phyloP scores from a whole-genome alignment of 1,284 basidiomycete species.

The Hypsizygus ulmarius region DNA sequence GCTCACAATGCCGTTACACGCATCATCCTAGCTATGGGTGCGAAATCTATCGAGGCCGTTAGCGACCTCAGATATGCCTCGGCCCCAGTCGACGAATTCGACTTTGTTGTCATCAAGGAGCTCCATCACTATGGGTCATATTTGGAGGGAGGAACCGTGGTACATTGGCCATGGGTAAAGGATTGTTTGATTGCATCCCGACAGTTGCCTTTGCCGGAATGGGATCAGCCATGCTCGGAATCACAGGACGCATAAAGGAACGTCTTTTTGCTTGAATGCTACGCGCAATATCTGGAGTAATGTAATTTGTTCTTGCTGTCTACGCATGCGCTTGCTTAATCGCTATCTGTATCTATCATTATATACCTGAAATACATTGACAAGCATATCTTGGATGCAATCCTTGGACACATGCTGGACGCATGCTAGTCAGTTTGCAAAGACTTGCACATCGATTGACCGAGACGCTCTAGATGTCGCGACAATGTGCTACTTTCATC shows the following conservation, averaged over 20 bases:
- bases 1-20: slow-evolving; percentile 34
- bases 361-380: slow-evolving; percentile 10
- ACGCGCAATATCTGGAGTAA: not conserved
- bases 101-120: slow-evolving; percentile 69
- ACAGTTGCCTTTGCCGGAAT: slow-evolving; percentile 36
- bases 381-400: not conserved
- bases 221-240: slow-evolving; percentile 14
- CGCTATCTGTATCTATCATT: slow-evolving; percentile 4
- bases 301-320: slow-evolving; percentile 2
- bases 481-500: too few relatives aligned
- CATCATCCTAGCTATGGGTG: slow-evolving; percentile 75
- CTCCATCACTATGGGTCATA: slow-evolving; percentile 29
- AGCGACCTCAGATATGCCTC: slow-evolving; percentile 35
- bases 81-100: slow-evolving; percentile 31
- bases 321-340: slow-evolving; percentile 8
- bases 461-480: not conserved
- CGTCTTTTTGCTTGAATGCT: not conserved
- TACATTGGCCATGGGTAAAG: slow-evolving; percentile 75
- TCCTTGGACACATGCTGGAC: too few relatives aligned
- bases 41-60: slow-evolving; percentile 59
- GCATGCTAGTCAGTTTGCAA: too few relatives aligned
- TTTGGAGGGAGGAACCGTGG: slow-evolving; percentile 33
- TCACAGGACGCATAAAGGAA: slow-evolving; percentile 20
- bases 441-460: not conserved
- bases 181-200: slow-evolving; percentile 69